Evolutionary conservation across 192 early-diverging fungal genomes (phyloP), one percentile per base, ranked within the genome.

Genomic region (Coemansia sp.): DNA sequence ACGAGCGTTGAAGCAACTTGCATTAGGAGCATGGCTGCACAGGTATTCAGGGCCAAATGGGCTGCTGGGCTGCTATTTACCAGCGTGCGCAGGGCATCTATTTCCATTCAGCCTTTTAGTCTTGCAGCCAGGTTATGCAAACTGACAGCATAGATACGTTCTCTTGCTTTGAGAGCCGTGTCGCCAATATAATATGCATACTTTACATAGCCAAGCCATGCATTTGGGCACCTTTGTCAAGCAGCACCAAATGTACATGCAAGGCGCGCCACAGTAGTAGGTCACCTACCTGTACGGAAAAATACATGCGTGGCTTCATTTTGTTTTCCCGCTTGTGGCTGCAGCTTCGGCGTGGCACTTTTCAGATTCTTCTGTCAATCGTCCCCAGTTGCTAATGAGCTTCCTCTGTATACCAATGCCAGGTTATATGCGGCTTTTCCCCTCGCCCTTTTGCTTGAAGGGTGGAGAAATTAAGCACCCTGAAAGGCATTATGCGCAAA

Each of bases 221-320:
- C 47, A 51, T 51, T 24, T 51, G 47, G 47, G 11, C 25, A 51
- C 24, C 47, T 25, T 51, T 5, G 47, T 10, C 47, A 25, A 27
- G 47, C 3, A 27, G 2, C 9, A 25, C 14, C 25, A 51, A 51
- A 27, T 24, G 47, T 14, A 20, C 47, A 51, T 51, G 47, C 47
- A 51, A 51, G 47, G 47, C 47, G 47, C 47, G 27, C 24, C 15
- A 51, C 47, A 27, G 47, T 25, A 51, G 47, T 51, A 51, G 46
- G 46, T 22, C 10, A 47, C 25, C 25, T 47, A 47, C 46, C 25
- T 47, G 0, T 25, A 27, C 47, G 47, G 47, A 51, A 51, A 29
- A 51, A 51, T 51, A 12, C 24, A 51, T 51, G 47, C 47, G 15
- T 51, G 47, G 47, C 47, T 51, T 14, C 47, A 51, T 51, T 51